Percentiles rank a stretch among this genome's conserved stretches.
Evolutionary conservation across 208 protist genomes (phyloP).

Genomic region (Leishmania mexicana): DNA sequence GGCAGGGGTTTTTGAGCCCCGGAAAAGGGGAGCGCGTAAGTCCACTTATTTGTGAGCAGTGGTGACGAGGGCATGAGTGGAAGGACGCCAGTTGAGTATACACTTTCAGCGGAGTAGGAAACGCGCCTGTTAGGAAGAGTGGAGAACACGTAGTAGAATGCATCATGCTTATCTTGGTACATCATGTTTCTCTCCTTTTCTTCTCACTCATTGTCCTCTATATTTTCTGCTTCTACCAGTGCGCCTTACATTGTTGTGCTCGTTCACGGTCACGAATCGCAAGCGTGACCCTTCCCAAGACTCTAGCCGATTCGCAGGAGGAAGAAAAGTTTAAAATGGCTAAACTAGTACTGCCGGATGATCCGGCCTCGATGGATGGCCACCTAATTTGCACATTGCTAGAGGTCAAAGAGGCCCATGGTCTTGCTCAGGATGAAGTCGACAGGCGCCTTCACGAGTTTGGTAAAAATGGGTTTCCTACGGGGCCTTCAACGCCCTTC

Average conservation of each 20-base stretch:
- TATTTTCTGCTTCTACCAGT: neutral
- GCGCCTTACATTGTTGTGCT: neutral
- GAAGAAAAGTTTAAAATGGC: slow-evolving; percentile 9
- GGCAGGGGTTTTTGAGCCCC: neutral
- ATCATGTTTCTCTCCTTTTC: neutral
- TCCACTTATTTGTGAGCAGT: neutral
- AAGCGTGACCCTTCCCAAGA: neutral
- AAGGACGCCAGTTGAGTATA: neutral
- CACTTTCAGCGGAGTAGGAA: neutral
- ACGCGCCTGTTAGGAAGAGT: neutral
- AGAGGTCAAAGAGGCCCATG: slow-evolving; percentile 7
- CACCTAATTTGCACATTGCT: slow-evolving; percentile 20
- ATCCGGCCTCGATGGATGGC: slow-evolving; percentile 26
- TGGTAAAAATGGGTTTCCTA: slow-evolving; percentile 71
- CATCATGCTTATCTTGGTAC: neutral
- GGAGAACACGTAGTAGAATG: neutral
- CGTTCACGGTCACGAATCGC: neutral
- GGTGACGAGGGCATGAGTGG: neutral
- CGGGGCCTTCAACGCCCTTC: slow-evolving; percentile 64
- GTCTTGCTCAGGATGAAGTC: slow-evolving; percentile 35
- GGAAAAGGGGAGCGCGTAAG: neutral
- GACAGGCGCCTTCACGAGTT: slow-evolving; percentile 51
- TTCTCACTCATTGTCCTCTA: neutral
- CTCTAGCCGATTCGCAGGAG: neutral
- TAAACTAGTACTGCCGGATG: slow-evolving; percentile 24